Evolutionary conservation across 106 monocot genomes (phyloP).

Genomic region (Platanthera zijinensis): DNA sequence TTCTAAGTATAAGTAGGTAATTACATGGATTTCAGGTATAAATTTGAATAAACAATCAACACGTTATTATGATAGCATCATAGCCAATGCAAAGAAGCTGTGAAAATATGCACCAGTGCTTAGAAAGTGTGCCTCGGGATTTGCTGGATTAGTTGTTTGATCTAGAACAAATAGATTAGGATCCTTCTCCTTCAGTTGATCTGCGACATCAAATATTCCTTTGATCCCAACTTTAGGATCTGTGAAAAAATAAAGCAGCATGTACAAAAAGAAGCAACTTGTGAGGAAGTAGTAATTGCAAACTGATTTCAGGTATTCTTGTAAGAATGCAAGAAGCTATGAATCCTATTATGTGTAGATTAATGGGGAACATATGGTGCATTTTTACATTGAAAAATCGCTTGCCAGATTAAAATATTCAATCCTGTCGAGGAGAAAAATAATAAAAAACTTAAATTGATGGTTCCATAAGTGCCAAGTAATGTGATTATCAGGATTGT

Average conservation of each 20-base stretch:
- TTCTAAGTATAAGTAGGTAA: no score
- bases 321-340: no score
- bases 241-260: slow-evolving; percentile 5
- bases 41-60: no score
- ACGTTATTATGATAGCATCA: not conserved
- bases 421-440: no score
- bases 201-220: slow-evolving; percentile 38
- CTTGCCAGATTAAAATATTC: no score
- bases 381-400: not conserved
- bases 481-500: no score
- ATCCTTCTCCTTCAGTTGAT: slow-evolving; percentile 35
- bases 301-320: no score
- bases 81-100: not conserved
- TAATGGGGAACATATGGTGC: not conserved
- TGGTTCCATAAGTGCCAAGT: no score
- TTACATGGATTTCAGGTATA: not conserved
- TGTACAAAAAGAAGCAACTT: not conserved
- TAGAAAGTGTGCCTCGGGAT: slow-evolving; percentile 72
- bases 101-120: slow-evolving; percentile 41
- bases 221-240: slow-evolving; percentile 53
- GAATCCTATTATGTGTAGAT: no score
- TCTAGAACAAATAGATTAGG: slow-evolving; percentile 57
- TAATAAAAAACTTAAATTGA: no score
- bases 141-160: slow-evolving; percentile 71
- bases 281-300: no score